These are phyloP conservation scores for Canariomyces notabilis DNA, from an alignment of 2,329 filamentous ascomycete genomes.

Conservation along the genomic window DNA sequence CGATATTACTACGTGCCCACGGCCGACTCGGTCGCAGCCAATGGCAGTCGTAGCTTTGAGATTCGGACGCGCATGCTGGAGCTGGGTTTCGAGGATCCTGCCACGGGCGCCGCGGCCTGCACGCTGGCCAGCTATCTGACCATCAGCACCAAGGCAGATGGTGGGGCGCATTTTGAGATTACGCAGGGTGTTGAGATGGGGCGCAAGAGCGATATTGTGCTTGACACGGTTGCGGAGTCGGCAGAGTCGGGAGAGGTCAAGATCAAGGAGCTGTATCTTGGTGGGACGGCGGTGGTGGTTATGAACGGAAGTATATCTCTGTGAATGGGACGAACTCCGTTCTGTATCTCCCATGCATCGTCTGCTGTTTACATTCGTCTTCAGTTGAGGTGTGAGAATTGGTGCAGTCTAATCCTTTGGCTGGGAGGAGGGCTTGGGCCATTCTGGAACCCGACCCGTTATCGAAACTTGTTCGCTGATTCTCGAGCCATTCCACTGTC, in stretches of 20 bases:
- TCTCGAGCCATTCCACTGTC: too few species aligned
- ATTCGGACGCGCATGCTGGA: conserved; percentile 59
- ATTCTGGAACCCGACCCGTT: too few species aligned
- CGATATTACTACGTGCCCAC: conserved; percentile 56
- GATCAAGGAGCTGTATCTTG: conserved; percentile 28
- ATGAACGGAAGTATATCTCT: conserved; percentile 26
- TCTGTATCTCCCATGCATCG: too few species aligned
- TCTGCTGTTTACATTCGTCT: too few species aligned
- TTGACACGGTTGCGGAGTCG: conserved; percentile 34
- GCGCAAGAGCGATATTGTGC: conserved; percentile 47
- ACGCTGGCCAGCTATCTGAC: conserved; percentile 52
- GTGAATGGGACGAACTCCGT: conserved; percentile 2
- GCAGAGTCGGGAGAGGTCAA: conserved; percentile 3
- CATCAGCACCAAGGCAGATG: conserved; percentile 34
- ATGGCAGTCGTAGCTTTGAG: conserved; percentile 25
- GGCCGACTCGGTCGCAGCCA: conserved; percentile 19
- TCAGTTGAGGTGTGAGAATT: too few species aligned
- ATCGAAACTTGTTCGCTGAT: too few species aligned
- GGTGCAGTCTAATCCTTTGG: too few species aligned
- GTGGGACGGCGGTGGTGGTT: conserved; percentile 29
- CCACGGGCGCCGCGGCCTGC: conserved; percentile 58
- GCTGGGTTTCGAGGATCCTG: conserved; percentile 50
- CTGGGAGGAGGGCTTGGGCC: too few species aligned
- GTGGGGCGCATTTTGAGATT: conserved; percentile 43
- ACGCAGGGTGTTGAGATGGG: conserved; percentile 67